phyloP scores from a whole-genome alignment of 2,329 filamentous ascomycete genomes.

The Ilyonectria robusta region DNA sequence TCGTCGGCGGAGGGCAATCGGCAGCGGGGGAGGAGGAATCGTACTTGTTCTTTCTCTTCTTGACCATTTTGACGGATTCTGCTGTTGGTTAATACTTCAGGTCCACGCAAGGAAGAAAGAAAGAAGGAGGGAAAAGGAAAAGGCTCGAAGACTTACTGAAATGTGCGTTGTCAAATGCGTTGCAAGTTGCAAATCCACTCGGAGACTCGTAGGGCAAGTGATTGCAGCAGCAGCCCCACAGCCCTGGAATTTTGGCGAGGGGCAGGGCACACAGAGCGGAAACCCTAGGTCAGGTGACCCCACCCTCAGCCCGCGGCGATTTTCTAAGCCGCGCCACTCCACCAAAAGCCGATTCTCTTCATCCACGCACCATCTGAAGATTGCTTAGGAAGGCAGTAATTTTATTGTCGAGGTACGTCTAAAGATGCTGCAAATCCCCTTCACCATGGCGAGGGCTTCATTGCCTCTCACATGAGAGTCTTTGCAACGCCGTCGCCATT shows the following conservation, averaged over 20 bases:
- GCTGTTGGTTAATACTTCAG: constrained; percentile 53
- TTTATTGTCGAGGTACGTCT: constrained; percentile 75
- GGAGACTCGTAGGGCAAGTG: constrained; percentile 40
- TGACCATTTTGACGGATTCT: constrained; percentile 77
- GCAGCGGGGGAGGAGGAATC: constrained; percentile 46
- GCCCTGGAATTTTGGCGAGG: constrained; percentile 12
- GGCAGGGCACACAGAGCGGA: constrained; percentile 35
- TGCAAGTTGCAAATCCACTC: constrained; percentile 44
- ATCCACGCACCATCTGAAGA: constrained; percentile 66
- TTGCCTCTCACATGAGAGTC: constrained; percentile 53
- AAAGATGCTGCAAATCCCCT: constrained; percentile 61
- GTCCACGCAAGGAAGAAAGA: constrained; percentile 47
- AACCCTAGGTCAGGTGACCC: constrained; percentile 53
- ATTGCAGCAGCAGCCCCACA: constrained; percentile 15
- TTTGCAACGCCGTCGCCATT: constrained; percentile 38
- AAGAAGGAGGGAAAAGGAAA: constrained; percentile 40
- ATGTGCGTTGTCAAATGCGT: constrained; percentile 49
- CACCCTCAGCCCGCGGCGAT: constrained; percentile 34
- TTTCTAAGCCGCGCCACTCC: constrained; percentile 52
- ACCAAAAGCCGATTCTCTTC: constrained; percentile 47
- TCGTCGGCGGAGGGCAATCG: constrained; percentile 44
- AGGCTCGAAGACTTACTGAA: constrained; percentile 48
- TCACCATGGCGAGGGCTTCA: constrained; percentile 48
- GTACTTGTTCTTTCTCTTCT: constrained; percentile 81
- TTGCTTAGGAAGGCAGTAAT: constrained; percentile 75